Evolutionary conservation across 176 grass and related monocot species (phyloP), one percentile per base, ranked within the genome.

Genomic region (Hordeum marinum): DNA sequence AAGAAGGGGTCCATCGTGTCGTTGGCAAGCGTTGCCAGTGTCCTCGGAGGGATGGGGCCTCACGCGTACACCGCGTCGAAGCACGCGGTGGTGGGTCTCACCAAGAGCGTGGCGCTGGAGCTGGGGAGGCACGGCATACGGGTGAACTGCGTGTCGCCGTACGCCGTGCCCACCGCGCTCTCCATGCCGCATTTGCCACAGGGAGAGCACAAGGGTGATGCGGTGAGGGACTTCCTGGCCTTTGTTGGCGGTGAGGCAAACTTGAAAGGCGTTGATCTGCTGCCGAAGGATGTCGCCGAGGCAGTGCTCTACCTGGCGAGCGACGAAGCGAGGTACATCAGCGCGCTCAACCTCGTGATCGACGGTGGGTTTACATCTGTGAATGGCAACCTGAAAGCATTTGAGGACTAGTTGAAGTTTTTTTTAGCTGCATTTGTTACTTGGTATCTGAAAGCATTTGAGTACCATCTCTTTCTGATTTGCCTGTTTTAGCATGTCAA

Each of bases 101-200:
- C 95, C 14, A 95, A 93, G 82, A 98, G 27, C 46, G 93, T 95
- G 40, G 90, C 91, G 1, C 68, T 36, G 6, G 95, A 98, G 85
- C 64, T 98, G 20, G 95, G 95, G 3, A 90, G 50, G 62, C 93
- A 98, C 4, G 93, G 95, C 10, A 86, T 98, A 54, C 89, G 95
- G 13, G 93, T 98, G 82, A 98, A 95, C 75, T 98, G 93, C 9
- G 91, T 98, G 2, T 98, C 95, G 3, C 93, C 95, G 1, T 95
- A 88, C 21, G 95, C 82, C 1, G 83, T 90, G 54, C 89, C 93
- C 36, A 95, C 95, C 0, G 20, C 23, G 0, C 80, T 95, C 77
- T 86, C 89, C 5, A 87, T 98, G 93, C 90, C 89, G 0, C 45
- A 88, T 70, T 25, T 93, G 43, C 87, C 93, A 1, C 69, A 83